These are phyloP conservation scores for Haberlea rhodopensis DNA, from an alignment of 257 asterid genomes.

Conservation along the genomic window DNA sequence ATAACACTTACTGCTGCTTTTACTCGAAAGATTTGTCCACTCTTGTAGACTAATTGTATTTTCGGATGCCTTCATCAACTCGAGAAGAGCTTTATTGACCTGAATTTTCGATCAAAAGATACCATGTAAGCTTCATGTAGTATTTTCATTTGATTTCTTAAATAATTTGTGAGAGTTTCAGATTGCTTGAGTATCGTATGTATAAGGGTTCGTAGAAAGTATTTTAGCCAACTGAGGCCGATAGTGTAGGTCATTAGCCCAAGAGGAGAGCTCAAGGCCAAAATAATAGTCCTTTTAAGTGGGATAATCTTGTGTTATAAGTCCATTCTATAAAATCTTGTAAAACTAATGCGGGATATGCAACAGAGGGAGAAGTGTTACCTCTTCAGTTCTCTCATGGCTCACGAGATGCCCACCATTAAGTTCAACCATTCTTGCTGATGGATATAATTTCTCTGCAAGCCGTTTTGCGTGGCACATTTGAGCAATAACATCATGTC, in stretches of 20 bases:
- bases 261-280: neutral
- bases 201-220: too few species aligned
- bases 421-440: conserved; percentile 93
- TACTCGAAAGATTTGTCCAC: conserved; percentile 82
- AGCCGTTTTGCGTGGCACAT: conserved; percentile 80
- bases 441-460: conserved; percentile 76
- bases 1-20: conserved; percentile 59
- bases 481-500: conserved; percentile 92
- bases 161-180: too few species aligned
- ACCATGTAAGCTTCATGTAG: conserved; percentile 5
- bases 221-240: too few species aligned
- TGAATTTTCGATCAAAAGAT: conserved; percentile 32
- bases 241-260: neutral
- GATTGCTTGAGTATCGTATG: too few species aligned
- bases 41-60: conserved; percentile 39
- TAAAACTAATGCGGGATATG: neutral
- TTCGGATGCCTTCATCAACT: conserved; percentile 69
- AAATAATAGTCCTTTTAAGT: neutral
- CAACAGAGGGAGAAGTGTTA: conserved; percentile 21
- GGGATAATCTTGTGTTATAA: neutral
- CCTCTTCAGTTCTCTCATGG: conserved; percentile 97
- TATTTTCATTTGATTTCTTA: too few species aligned
- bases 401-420: conserved; percentile 94
- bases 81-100: conserved; percentile 81
- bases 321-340: neutral